Percentiles rank a stretch among this genome's conserved stretches.
Conservation (phyloP, 768 basidiomycete species). For the Boletus huronensis region DNA sequence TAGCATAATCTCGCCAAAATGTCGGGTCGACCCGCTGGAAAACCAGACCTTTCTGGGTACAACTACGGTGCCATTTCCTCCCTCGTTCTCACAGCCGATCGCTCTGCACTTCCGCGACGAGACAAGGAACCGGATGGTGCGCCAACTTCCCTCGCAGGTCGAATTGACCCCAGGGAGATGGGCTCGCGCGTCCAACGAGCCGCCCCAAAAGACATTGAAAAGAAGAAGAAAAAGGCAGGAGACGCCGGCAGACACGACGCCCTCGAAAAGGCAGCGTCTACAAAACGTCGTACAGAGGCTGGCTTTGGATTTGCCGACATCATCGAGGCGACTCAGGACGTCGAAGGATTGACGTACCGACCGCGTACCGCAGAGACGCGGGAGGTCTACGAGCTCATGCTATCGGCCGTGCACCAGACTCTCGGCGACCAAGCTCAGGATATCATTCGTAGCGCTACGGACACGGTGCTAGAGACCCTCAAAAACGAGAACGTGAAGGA, state of each 20-base stretch:
- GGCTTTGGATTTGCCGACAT: slow-evolving; percentile 85
- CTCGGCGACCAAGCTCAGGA: slow-evolving; percentile 97
- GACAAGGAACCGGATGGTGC: slow-evolving; percentile 98
- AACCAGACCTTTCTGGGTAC: slow-evolving; percentile 85
- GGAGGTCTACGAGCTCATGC: slow-evolving; percentile 89
- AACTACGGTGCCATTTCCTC: slow-evolving; percentile 96
- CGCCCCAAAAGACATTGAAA: slow-evolving; percentile 83
- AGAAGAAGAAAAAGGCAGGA: slow-evolving; percentile 86
- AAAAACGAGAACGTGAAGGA: slow-evolving; percentile 90
- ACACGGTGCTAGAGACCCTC: slow-evolving; percentile 80
- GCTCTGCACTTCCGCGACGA: slow-evolving; percentile 73
- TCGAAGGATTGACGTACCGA: slow-evolving; percentile 89
- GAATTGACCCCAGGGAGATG: slow-evolving; percentile 89
- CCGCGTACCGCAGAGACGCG: slow-evolving; percentile 93
- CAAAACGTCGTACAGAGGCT: slow-evolving; percentile 60
- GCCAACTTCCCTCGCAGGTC: slow-evolving; percentile 86
- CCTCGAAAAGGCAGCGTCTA: slow-evolving; percentile 50
- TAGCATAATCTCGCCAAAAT: slow-evolving; percentile 23
- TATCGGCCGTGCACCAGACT: slow-evolving; percentile 73
- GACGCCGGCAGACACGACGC: slow-evolving; percentile 49
- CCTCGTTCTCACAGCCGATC: slow-evolving; percentile 89
- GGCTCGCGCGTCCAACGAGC: slow-evolving; percentile 84
- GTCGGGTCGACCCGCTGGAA: slow-evolving; percentile 43
- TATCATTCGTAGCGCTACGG: slow-evolving; percentile 93
- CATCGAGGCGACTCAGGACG: slow-evolving; percentile 88